Conservation (phyloP, 352 stramenopile species). For the Phytopythium aichiense region DNA sequence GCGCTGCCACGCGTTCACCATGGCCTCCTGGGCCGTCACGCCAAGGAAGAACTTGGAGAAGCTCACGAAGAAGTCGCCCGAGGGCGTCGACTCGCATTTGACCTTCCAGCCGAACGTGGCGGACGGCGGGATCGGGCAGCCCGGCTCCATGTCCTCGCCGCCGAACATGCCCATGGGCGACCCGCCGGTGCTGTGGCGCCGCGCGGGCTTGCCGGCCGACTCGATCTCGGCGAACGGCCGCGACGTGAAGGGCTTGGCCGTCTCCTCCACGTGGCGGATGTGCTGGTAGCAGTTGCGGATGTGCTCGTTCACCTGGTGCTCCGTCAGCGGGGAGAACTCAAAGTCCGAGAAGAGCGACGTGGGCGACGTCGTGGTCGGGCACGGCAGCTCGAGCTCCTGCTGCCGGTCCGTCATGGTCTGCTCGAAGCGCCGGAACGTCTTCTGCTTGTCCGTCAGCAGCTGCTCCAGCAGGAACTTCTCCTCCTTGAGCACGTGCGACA, state of each 20-base stretch:
- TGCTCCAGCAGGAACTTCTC: slow-evolving; percentile 55
- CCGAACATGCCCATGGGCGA: slow-evolving; percentile 3
- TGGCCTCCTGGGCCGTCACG: slow-evolving; percentile 35
- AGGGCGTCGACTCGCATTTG: slow-evolving; percentile 29
- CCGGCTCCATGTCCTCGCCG: slow-evolving; percentile 8
- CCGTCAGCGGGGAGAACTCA: slow-evolving; percentile 50
- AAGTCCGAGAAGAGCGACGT: slow-evolving; percentile 31
- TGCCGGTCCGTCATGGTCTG: slow-evolving; percentile 49
- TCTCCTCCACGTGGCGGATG: slow-evolving; percentile 45
- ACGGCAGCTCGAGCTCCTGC: slow-evolving; percentile 41
- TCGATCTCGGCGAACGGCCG: slow-evolving; percentile 25
- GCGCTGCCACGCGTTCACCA: slow-evolving; percentile 35
- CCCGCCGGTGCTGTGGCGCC: slow-evolving; percentile 3
- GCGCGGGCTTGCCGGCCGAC: slow-evolving; percentile 1
- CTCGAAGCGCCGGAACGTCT: slow-evolving; percentile 34
- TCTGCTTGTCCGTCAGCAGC: slow-evolving; percentile 47
- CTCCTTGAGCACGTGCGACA: slow-evolving; percentile 52
- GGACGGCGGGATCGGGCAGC: slow-evolving; percentile 31
- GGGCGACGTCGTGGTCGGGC: slow-evolving; percentile 26
- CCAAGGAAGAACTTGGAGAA: slow-evolving; percentile 45
- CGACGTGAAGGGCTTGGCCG: slow-evolving; percentile 32
- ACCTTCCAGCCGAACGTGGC: slow-evolving; percentile 59
- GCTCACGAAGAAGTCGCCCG: slow-evolving; percentile 42
- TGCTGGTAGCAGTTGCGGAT: slow-evolving; percentile 56
- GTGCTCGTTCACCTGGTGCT: slow-evolving; percentile 43